Evolutionary conservation across 2,329 filamentous ascomycete species (phyloP).

Genomic region (Dryadomyces sulphureus): DNA sequence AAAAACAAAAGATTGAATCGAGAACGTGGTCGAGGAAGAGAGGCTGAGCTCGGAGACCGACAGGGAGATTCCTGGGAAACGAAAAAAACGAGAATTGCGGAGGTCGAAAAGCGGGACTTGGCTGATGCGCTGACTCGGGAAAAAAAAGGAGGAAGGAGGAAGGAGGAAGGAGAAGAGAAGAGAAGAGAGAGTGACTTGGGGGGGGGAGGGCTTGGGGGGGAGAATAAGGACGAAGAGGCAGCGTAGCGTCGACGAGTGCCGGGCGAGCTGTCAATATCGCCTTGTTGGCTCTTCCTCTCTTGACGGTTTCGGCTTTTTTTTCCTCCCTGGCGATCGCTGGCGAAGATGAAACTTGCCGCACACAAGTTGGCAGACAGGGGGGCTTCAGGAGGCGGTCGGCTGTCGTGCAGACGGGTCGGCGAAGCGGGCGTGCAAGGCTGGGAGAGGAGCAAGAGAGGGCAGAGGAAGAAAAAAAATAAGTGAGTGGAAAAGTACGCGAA

Average conservation of each 20-base stretch:
- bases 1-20: background rate
- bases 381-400: background rate
- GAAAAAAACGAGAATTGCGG: background rate
- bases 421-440: background rate
- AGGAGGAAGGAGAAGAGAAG: background rate
- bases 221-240: too few relatives aligned
- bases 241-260: too few relatives aligned
- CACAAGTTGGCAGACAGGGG: background rate
- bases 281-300: background rate
- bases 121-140: background rate
- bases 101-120: background rate
- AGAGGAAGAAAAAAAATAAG: background rate
- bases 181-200: background rate
- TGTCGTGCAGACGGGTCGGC: background rate
- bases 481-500: background rate
- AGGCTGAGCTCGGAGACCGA: background rate
- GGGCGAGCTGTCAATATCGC: too few relatives aligned
- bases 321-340: background rate
- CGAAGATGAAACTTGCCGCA: constrained; percentile 1
- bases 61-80: background rate
- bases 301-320: background rate
- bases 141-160: background rate
- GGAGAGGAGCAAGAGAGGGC: background rate
- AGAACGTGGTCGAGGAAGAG: background rate
- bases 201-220: too few relatives aligned